These are phyloP conservation scores for Aspergillus unguis DNA, from an alignment of 2,329 filamentous ascomycete genomes.

Conservation along the genomic window DNA sequence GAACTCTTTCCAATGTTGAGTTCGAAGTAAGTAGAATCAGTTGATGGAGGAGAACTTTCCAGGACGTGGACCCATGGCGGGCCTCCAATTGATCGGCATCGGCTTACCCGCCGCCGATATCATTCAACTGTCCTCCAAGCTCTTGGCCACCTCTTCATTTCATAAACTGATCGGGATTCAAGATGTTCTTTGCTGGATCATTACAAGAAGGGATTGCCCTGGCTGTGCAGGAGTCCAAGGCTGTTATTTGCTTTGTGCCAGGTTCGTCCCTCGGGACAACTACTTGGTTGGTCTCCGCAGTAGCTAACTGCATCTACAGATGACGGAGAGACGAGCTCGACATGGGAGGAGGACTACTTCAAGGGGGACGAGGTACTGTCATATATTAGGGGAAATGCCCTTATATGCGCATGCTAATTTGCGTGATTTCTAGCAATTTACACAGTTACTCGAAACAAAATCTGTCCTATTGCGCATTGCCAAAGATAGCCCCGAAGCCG, in stretches of 20 bases:
- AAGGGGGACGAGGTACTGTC: slow-evolving; percentile 52
- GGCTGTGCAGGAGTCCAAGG: slow-evolving; percentile 71
- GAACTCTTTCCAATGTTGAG: background rate
- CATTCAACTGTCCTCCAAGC: background rate
- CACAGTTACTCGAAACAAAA: slow-evolving; percentile 55
- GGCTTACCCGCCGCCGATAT: slow-evolving; percentile 19
- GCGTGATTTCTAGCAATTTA: slow-evolving; percentile 46
- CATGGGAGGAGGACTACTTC: slow-evolving; percentile 69
- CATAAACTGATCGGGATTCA: slow-evolving; percentile 8
- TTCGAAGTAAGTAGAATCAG: background rate
- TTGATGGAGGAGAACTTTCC: background rate
- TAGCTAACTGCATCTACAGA: slow-evolving; percentile 48
- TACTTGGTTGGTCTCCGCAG: background rate
- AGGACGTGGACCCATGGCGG: background rate
- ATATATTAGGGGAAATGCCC: background rate
- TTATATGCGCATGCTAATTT: slow-evolving; percentile 8
- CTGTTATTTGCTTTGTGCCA: slow-evolving; percentile 80
- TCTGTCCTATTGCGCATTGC: slow-evolving; percentile 68
- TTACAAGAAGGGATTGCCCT: slow-evolving; percentile 76
- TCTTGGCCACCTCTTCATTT: background rate
- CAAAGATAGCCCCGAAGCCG: slow-evolving; percentile 74
- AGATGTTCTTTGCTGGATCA: slow-evolving; percentile 78
- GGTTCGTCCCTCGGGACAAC: slow-evolving; percentile 50
- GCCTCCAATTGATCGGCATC: slow-evolving; percentile 22
- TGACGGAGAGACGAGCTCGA: slow-evolving; percentile 62